These are phyloP conservation scores for Hordeum pubiflorum DNA, from an alignment of 202 grass and related monocot genomes.

Conservation along the genomic window DNA sequence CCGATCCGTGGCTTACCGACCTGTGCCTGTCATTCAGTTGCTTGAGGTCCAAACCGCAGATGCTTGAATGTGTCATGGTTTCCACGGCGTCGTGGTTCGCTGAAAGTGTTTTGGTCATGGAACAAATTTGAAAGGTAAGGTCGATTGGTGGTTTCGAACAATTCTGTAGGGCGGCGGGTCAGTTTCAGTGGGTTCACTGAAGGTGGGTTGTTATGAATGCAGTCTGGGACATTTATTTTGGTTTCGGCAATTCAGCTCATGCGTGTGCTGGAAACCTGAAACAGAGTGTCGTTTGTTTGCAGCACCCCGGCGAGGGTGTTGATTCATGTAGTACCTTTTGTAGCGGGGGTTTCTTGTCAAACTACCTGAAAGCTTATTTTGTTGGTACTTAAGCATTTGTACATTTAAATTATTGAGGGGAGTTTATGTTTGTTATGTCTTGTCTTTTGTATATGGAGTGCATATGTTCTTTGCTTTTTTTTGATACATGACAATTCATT, in stretches of 20 bases:
- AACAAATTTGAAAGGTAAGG: not conserved
- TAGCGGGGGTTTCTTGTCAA: not conserved
- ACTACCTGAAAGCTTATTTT: not conserved
- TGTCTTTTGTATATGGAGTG: too few relatives aligned
- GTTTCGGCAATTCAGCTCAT: not conserved
- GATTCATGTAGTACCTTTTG: conserved; percentile 1
- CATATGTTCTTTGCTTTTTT: too few relatives aligned
- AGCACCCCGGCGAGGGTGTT: not conserved
- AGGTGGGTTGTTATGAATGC: not conserved
- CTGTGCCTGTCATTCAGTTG: conserved; percentile 7
- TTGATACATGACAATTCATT: too few relatives aligned
- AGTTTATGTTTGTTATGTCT: too few relatives aligned
- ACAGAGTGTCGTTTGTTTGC: conserved; percentile 8
- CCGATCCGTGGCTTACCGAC: not conserved
- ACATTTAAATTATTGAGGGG: not conserved
- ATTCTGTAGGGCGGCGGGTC: conserved; percentile 5
- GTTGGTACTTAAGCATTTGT: conserved; percentile 12
- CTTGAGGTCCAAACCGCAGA: conserved; percentile 20
- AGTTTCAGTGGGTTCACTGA: not conserved
- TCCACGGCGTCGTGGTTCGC: not conserved
- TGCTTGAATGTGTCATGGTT: conserved; percentile 14
- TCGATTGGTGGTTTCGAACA: not conserved
- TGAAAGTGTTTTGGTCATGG: not conserved
- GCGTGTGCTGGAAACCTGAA: not conserved
- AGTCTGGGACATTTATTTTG: not conserved